Percentiles rank a stretch among this genome's conserved stretches.
These are phyloP conservation scores for Thuidium tamariscinum DNA, from an alignment of 225 moss, liverwort and hornwort genomes.

Conservation along the genomic window DNA sequence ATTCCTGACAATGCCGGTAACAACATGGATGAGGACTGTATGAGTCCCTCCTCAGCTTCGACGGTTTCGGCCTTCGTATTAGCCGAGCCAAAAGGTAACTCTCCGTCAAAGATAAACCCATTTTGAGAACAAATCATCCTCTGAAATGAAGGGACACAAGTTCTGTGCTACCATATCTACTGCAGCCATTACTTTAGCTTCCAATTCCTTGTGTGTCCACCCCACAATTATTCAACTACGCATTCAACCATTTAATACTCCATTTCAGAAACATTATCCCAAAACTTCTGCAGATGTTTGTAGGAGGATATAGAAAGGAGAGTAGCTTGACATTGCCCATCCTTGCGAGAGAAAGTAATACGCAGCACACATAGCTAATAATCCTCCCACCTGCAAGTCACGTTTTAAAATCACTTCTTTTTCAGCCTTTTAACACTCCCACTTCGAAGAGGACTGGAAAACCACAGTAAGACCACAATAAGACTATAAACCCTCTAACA, in stretches of 20 bases:
- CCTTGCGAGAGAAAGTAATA: constrained; percentile 90
- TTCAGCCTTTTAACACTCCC: too few species aligned
- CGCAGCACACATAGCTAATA: constrained; percentile 83
- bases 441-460: neutral
- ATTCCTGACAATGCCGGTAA: constrained; percentile 79
- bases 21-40: constrained; percentile 73
- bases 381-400: constrained; percentile 53
- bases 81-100: constrained; percentile 51
- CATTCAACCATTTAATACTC: neutral
- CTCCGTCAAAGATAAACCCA: constrained; percentile 55
- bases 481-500: neutral
- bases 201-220: neutral
- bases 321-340: constrained; percentile 96
- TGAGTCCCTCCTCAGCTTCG: constrained; percentile 64
- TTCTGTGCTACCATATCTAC: neutral
- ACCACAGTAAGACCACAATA: neutral
- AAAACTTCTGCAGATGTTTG: neutral
- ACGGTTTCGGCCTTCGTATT: constrained; percentile 18
- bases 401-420: neutral
- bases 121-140: neutral
- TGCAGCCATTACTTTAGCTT: neutral
- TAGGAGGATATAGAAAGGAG: constrained; percentile 88
- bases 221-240: neutral
- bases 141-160: neutral
- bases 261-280: neutral